Evolutionary conservation across 2,329 filamentous ascomycete species (phyloP).

Genomic region (Periconia macrospinosa): DNA sequence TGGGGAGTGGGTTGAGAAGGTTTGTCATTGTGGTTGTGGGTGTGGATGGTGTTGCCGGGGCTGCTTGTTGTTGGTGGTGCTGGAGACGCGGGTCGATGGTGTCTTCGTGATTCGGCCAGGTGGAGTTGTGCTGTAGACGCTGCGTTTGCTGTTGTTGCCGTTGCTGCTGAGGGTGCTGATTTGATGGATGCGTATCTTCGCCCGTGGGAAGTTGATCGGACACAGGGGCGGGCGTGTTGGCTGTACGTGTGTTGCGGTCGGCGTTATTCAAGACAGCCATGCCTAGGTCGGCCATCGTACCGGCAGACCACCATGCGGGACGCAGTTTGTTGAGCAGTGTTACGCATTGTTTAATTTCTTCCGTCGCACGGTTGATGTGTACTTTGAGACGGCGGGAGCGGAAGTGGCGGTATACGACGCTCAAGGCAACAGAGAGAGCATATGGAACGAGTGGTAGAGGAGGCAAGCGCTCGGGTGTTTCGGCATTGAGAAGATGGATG

Average conservation of each 20-base stretch:
- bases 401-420: slow-evolving; percentile 60
- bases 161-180: slow-evolving; percentile 1
- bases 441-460: slow-evolving; percentile 60
- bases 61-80: slow-evolving; percentile 2
- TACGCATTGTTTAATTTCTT: slow-evolving; percentile 50
- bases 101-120: slow-evolving; percentile 21
- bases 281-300: slow-evolving; percentile 49
- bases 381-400: slow-evolving; percentile 54
- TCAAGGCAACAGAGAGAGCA: slow-evolving; percentile 57
- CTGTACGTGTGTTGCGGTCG: slow-evolving; percentile 39
- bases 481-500: slow-evolving; percentile 53
- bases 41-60: background rate
- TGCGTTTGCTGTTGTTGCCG: slow-evolving; percentile 19
- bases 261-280: slow-evolving; percentile 43
- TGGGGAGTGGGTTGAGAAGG: slow-evolving; percentile 31
- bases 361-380: slow-evolving; percentile 50
- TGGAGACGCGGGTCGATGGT: slow-evolving; percentile 40
- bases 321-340: slow-evolving; percentile 48
- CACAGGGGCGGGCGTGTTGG: slow-evolving; percentile 30
- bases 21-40: slow-evolving; percentile 29
- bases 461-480: slow-evolving; percentile 50
- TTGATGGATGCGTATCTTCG: background rate
- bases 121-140: slow-evolving; percentile 13
- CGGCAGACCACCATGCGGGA: slow-evolving; percentile 50
- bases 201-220: slow-evolving; percentile 16